phyloP scores from a whole-genome alignment of 345 rosid genomes.

The Melaleuca alternifolia region DNA sequence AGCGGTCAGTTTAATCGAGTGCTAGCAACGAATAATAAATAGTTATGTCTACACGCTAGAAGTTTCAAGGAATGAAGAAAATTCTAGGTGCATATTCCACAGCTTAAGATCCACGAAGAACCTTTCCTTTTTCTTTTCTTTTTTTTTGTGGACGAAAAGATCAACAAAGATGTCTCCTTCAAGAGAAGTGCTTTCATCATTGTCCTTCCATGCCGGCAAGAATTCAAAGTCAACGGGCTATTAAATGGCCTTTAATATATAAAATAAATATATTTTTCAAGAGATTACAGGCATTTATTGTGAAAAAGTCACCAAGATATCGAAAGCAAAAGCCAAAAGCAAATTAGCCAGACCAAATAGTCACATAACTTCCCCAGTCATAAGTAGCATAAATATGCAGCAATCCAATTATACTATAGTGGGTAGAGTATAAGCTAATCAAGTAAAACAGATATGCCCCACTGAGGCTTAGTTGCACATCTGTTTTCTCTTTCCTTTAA shows the following conservation, averaged over 20 bases:
- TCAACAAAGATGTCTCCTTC: neutral
- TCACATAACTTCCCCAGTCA: neutral
- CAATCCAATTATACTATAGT: too few species aligned
- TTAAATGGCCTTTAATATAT: neutral
- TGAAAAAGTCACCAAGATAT: neutral
- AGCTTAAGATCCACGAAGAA: neutral
- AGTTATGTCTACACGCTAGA: neutral
- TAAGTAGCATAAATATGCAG: neutral
- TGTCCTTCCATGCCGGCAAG: neutral
- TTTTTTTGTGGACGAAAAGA: rapidly evolving
- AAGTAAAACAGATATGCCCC: neutral
- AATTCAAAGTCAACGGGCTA: neutral
- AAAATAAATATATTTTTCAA: neutral
- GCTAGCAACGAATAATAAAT: neutral
- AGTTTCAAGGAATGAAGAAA: neutral
- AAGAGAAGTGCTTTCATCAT: neutral
- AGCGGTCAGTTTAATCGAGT: neutral
- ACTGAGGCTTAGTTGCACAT: neutral
- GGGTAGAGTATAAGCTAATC: neutral
- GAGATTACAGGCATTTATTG: neutral
- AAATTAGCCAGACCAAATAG: neutral
- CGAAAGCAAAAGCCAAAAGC: neutral
- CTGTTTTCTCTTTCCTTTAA: neutral
- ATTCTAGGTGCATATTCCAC: neutral
- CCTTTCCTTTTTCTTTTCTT: neutral